Evolutionary conservation across 352 stramenopile species (phyloP).

Genomic region (Phytopythium helicoides): DNA sequence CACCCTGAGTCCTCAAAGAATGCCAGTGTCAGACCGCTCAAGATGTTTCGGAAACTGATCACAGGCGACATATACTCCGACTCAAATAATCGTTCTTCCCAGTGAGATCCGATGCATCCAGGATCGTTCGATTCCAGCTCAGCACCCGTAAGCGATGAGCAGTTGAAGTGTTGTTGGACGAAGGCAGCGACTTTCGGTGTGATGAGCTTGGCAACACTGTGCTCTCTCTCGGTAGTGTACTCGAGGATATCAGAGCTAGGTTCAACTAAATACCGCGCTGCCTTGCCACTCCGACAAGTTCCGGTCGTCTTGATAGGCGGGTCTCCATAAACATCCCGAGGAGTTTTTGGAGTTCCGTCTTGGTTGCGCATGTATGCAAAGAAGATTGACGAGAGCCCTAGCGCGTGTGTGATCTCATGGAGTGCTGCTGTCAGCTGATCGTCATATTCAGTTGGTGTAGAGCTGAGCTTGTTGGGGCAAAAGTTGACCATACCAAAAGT

Average conservation of each 20-base stretch:
- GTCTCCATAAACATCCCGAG: constrained; percentile 37
- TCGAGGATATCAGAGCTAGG: constrained; percentile 42
- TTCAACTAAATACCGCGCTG: constrained; percentile 30
- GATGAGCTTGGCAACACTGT: constrained; percentile 62
- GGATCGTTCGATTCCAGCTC: constrained; percentile 80
- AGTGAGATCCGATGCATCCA: constrained; percentile 76
- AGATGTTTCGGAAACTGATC: constrained; percentile 69
- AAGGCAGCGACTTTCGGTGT: constrained; percentile 60
- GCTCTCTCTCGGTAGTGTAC: constrained; percentile 51
- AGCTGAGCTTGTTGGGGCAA: constrained; percentile 66
- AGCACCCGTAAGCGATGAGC: constrained; percentile 45
- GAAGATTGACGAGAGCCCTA: constrained; percentile 76
- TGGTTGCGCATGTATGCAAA: constrained; percentile 72
- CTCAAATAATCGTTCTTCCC: constrained; percentile 83
- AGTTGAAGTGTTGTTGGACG: constrained; percentile 69
- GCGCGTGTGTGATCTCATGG: constrained; percentile 81
- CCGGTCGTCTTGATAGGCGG: constrained; percentile 10
- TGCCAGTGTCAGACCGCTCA: constrained; percentile 68
- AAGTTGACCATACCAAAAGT: constrained; percentile 87
- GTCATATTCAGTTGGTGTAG: constrained; percentile 48
- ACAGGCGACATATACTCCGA: constrained; percentile 81
- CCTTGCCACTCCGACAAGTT: neutral
- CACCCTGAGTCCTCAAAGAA: constrained; percentile 85
- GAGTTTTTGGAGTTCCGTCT: constrained; percentile 62
- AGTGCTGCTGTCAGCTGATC: constrained; percentile 64